Percentiles rank a stretch among this genome's conserved stretches.
Evolutionary conservation across 805 yeast genomes (phyloP).

Genomic region (Sporopachydermia quercuum): DNA sequence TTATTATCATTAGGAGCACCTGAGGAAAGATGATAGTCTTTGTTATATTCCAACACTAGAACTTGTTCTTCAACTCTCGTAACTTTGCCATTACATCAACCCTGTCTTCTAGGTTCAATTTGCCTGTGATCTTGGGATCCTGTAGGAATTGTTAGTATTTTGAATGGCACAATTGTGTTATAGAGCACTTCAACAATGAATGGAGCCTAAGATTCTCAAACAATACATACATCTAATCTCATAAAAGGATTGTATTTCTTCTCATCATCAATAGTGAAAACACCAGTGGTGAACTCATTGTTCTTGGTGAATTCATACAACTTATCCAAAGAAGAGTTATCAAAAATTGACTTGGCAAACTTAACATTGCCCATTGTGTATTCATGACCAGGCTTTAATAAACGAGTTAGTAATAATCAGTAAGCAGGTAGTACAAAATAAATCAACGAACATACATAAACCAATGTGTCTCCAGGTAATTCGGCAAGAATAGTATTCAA

Average conservation of each 20-base stretch:
- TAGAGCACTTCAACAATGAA: too few species aligned
- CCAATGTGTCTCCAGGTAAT: conserved; percentile 55
- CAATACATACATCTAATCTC: conserved; percentile 37
- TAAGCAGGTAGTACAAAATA: too few species aligned
- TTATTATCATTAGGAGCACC: too few species aligned
- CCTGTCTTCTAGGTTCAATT: conserved; percentile 20
- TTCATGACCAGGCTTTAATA: conserved; percentile 74
- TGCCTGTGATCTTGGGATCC: not conserved
- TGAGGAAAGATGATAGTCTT: too few species aligned
- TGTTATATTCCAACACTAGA: too few species aligned
- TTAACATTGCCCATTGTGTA: conserved; percentile 72
- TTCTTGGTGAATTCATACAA: conserved; percentile 35
- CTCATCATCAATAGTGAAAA: conserved; percentile 76
- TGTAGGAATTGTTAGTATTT: too few species aligned
- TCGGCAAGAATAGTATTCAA: conserved; percentile 41
- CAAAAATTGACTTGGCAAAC: conserved; percentile 55
- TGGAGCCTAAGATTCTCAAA: not conserved
- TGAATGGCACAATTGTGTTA: not conserved
- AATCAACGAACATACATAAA: conserved; percentile 36
- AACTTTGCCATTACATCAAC: conserved; percentile 55
- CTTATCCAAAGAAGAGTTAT: conserved; percentile 32
- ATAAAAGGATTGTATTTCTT: conserved; percentile 76
- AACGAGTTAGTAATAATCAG: not conserved
- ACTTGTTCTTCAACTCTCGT: conserved; percentile 62
- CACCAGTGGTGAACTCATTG: conserved; percentile 73